Conservation (phyloP, 805 yeast genomes). For the Yamadazyma philogaea region DNA sequence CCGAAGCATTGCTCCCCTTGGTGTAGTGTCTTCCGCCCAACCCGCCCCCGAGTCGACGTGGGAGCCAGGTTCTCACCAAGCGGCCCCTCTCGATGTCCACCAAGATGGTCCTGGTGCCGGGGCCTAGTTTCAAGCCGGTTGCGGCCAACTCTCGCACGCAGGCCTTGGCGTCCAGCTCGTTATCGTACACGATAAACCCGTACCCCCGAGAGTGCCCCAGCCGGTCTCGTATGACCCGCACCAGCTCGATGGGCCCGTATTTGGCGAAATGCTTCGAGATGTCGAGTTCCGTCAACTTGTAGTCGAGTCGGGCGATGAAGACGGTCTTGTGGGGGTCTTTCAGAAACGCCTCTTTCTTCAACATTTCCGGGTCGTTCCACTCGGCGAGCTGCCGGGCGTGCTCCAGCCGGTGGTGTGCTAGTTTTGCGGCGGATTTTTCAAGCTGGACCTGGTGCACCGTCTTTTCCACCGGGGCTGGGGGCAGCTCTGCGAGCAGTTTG, state of each 20-base stretch:
- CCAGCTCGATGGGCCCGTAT: constrained; percentile 68
- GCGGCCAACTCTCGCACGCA: constrained; percentile 61
- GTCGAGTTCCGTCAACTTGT: constrained; percentile 62
- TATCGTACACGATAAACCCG: constrained; percentile 71
- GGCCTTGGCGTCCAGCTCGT: constrained; percentile 54
- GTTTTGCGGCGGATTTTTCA: background rate
- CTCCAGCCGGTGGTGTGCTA: constrained; percentile 11
- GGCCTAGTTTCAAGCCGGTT: constrained; percentile 31
- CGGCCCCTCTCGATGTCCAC: constrained; percentile 75
- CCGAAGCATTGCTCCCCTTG: constrained; percentile 26
- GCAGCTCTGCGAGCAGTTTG: constrained; percentile 3
- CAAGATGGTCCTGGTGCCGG: constrained; percentile 45
- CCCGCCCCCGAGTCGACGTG: constrained; percentile 84
- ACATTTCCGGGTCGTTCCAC: constrained; percentile 32
- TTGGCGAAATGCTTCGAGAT: constrained; percentile 56
- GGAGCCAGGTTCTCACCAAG: constrained; percentile 62
- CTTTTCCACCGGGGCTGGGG: background rate
- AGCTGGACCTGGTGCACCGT: constrained; percentile 3
- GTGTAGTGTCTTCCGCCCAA: constrained; percentile 77
- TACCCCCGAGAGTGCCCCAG: constrained; percentile 68
- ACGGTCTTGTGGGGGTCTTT: constrained; percentile 75
- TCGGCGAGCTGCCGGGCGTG: constrained; percentile 26
- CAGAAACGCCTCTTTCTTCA: constrained; percentile 29
- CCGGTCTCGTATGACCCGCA: constrained; percentile 37
- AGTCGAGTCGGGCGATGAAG: constrained; percentile 72